Evolutionary conservation across 805 yeast genomes (phyloP), one percentile per base, ranked within the genome.

Genomic region (Dipodascus geniculatus): DNA sequence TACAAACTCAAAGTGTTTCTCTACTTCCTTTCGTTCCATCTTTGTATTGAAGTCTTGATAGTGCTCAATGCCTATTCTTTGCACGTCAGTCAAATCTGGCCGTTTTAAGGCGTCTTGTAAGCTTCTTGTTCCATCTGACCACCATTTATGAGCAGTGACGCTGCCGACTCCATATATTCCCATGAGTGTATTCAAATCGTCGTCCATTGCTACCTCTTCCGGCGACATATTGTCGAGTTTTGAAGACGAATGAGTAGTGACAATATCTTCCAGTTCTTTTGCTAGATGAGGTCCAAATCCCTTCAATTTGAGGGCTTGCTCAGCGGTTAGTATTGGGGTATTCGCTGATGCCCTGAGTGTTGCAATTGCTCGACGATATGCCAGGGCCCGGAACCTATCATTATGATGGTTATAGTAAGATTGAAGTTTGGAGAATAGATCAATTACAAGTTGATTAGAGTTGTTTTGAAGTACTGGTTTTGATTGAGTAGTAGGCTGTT

Each of bases 111-210:
- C 63, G 48, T 75, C 79, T 0, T 74, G 71, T 14, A 73, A 55
- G 0, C 73, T 66, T 16, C 73, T 59, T 23, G 61, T 59, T 2
- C 77, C 75, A 53, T 69, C 65, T 3, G 65, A 56, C 49, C 71
- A 68, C 71, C 79, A 72, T 50, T 65, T 60, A 23, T 63, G 57
- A 0, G 82, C 78, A 2, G 65, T 63, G 3, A 52, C 59, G 2
- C 70, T 65, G 0, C 83, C 83, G 6, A 80, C 80, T 0, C 82
- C 81, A 58, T 74, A 71, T 2, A 80, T 71, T 0, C 70, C 66
- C 44, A 67, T 63, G 48, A 80, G 71, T 47, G 62, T 53, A 20
- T 63, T 60, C 33, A 75, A 51, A 14, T 38, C 44, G 6, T 38
- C 19, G 2, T 65, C 57, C 14, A 59, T 54, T 14, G 63, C 63